Percentiles rank a stretch among this genome's conserved stretches.
phyloP scores from a whole-genome alignment of 2,329 filamentous ascomycete genomes.

The Fusarium sp. region DNA sequence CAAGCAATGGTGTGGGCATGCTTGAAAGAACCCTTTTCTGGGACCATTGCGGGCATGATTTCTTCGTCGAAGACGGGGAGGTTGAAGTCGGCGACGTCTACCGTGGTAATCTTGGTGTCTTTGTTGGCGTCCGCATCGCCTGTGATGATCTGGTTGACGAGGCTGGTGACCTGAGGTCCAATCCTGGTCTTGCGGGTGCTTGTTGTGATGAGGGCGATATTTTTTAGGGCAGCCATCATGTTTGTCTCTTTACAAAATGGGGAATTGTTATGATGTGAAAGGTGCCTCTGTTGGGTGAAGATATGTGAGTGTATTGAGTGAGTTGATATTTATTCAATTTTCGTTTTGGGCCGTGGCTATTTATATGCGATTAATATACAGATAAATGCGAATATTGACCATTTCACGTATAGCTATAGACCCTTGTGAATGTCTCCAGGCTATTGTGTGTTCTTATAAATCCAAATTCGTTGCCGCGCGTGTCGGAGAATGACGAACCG shows the following conservation, averaged over 20 bases:
- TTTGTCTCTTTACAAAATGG: accelerated
- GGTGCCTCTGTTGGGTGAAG: background rate
- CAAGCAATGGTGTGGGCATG: conserved; percentile 60
- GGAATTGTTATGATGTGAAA: no score
- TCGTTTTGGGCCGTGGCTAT: background rate
- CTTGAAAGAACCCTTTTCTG: conserved; percentile 51
- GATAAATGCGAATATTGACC: accelerated
- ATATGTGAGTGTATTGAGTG: background rate
- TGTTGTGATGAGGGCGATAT: conserved; percentile 27
- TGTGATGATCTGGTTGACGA: conserved; percentile 23
- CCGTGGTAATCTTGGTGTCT: conserved; percentile 6
- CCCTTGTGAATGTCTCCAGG: background rate
- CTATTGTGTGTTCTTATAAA: background rate
- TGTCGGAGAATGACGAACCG: background rate
- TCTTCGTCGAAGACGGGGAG: conserved; percentile 63
- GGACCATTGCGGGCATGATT: conserved; percentile 56
- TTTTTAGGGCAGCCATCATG: conserved; percentile 14
- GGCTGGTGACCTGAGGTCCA: conserved; percentile 9
- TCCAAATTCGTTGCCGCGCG: background rate
- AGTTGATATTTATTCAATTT: background rate
- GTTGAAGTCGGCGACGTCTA: conserved; percentile 39
- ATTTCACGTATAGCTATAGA: background rate
- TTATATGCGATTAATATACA: background rate
- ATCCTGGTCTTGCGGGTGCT: conserved; percentile 29
- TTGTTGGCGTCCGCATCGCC: conserved; percentile 1